Evolutionary conservation across 2,329 filamentous ascomycete species (phyloP).

Genomic region (Blastomyces emzantsi): DNA sequence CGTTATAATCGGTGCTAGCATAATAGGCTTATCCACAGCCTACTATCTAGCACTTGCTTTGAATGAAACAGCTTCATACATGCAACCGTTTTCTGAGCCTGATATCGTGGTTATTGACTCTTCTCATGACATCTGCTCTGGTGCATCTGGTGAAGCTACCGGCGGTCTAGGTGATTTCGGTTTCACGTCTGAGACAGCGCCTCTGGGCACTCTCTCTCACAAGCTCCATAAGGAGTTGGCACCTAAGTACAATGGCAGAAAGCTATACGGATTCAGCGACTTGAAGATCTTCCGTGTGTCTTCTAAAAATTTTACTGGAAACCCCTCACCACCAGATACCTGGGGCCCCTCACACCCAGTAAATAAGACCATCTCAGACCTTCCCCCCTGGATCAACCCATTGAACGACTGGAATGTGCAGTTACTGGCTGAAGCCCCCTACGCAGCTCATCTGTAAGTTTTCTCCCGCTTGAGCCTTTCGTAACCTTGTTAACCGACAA

Average conservation of each 20-base stretch:
- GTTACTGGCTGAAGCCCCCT: not conserved
- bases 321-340: not conserved
- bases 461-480: too few species aligned
- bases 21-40: slow-evolving; percentile 6
- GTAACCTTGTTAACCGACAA: not conserved
- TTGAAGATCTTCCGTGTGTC: not conserved
- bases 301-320: not conserved
- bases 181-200: not conserved
- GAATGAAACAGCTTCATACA: not conserved
- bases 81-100: not conserved
- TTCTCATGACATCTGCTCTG: slow-evolving; percentile 5
- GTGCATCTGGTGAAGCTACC: slow-evolving; percentile 5
- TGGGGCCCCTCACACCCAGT: not conserved
- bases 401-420: not conserved
- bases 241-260: not conserved
- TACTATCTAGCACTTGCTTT: slow-evolving; percentile 4
- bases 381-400: not conserved
- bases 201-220: not conserved
- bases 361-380: not conserved
- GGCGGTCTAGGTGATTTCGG: slow-evolving; percentile 6
- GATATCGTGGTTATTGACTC: slow-evolving; percentile 6
- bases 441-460: not conserved
- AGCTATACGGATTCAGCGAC: not conserved
- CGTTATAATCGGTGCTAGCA: slow-evolving; percentile 3
- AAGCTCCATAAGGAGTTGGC: not conserved